Evolutionary conservation across 805 yeast species (phyloP).

Genomic region (Brettanomyces custersianus): DNA sequence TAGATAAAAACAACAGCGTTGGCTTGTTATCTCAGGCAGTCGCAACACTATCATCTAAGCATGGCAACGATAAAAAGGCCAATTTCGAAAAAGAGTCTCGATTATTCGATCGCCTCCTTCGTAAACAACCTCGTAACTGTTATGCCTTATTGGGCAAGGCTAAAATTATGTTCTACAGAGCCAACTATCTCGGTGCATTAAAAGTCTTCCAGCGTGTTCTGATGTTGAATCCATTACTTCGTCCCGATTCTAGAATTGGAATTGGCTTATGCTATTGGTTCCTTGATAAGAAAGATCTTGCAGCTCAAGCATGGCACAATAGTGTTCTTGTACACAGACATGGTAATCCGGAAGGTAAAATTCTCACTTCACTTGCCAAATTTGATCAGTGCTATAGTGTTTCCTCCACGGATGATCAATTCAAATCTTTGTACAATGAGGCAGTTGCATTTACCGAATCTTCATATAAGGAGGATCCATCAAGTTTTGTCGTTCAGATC

Average conservation of each 20-base stretch:
- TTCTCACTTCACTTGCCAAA: slow-evolving; percentile 58
- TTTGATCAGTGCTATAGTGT: slow-evolving; percentile 54
- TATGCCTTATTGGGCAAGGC: slow-evolving; percentile 82
- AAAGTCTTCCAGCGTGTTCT: slow-evolving; percentile 78
- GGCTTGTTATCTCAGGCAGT: slow-evolving; percentile 63
- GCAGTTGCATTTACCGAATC: slow-evolving; percentile 45
- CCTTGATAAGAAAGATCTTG: slow-evolving; percentile 68
- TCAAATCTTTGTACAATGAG: slow-evolving; percentile 45
- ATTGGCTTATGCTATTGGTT: slow-evolving; percentile 93
- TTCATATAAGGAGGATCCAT: slow-evolving; percentile 32
- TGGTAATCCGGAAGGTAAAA: slow-evolving; percentile 47
- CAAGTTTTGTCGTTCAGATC: slow-evolving; percentile 55
- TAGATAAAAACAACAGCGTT: slow-evolving; percentile 37
- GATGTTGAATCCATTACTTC: slow-evolving; percentile 62
- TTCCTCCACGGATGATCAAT: slow-evolving; percentile 52
- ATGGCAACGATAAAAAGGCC: slow-evolving; percentile 48
- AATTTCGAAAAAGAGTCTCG: slow-evolving; percentile 65
- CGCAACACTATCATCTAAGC: slow-evolving; percentile 52
- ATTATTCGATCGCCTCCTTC: slow-evolving; percentile 53
- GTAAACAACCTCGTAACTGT: slow-evolving; percentile 50
- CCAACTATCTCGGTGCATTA: slow-evolving; percentile 64
- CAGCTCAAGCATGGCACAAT: slow-evolving; percentile 76
- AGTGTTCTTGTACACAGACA: slow-evolving; percentile 48
- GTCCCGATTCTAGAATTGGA: slow-evolving; percentile 92
- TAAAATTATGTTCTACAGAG: slow-evolving; percentile 62